Evolutionary conservation across 129 eudicot species (phyloP).

Genomic region (Flaveria ramosissima): DNA sequence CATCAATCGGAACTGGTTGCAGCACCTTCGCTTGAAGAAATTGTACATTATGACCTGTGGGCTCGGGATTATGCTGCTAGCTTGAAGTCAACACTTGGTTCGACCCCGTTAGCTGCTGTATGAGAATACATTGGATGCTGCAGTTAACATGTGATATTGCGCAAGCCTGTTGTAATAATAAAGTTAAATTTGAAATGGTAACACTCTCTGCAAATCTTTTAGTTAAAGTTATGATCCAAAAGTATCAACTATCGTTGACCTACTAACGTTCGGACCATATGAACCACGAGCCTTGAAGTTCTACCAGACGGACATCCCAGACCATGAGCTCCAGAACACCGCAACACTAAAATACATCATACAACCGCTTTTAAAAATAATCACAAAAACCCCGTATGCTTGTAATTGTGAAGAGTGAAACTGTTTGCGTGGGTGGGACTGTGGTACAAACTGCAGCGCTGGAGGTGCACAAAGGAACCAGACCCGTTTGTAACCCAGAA

Average conservation of each 20-base stretch:
- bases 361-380: no score
- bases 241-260: background rate
- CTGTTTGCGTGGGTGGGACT: background rate
- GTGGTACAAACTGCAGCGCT: background rate
- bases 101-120: conserved; percentile 13
- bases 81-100: conserved; percentile 45
- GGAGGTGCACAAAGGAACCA: no score
- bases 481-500: no score
- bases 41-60: conserved; percentile 84
- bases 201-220: background rate
- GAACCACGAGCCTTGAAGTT: background rate
- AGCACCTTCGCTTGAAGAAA: conserved; percentile 72
- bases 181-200: background rate
- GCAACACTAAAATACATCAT: background rate
- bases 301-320: background rate
- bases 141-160: background rate
- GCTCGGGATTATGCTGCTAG: conserved; percentile 73
- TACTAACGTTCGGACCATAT: background rate
- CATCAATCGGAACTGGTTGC: conserved; percentile 67
- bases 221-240: background rate
- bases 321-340: background rate
- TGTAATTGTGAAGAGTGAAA: no score
- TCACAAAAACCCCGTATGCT: background rate
- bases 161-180: conserved; percentile 19
- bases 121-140: conserved; percentile 10